Base-by-base conservation (phyloP, 169 alveolate species). In the Plasmodium relictum region DNA sequence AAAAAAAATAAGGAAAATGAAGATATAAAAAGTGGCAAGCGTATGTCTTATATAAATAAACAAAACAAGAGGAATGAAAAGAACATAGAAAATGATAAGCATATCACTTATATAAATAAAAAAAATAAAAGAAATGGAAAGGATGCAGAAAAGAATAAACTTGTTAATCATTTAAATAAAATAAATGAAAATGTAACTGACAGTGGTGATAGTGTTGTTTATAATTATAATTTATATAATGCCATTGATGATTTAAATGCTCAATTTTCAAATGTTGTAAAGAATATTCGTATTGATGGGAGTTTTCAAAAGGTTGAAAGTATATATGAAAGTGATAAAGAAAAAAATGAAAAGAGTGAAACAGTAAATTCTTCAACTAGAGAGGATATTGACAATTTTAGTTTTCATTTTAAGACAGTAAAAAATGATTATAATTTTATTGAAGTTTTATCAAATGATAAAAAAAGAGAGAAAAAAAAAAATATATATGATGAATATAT, bases 201-300 rank as follows among this genome's bases (percentile, higher is more conserved):
- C 12, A 78, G 89, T 42, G 89, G 61, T 4, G 89, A 78, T 24
- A 78, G 89, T 2, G 89, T 78, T n/a, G 89, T 78, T 6, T 78
- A 78, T 62, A 78, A 78, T 44, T 78, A 78, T 52, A 78, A 78
- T 22, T 16, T 78, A 26, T 78, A 63, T 48, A 66, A 50, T 44
- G 89, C 89, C 9, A 65, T 78, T 4, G 26, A 78, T 58, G 76
- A 78, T 44, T 24, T 78, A 45, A 65, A 78, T 22, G 76, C 63
- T 6, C 76, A 78, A n/a, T 78, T 78, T 78, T 78, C 89, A 37
- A 62, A 56, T 48, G 78, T 78, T 7, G 89, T 78, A 12, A 78
- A 78, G 31, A 78, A 66, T n/a, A 78, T 78, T 14, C 62, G 65
- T 5, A 10, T 62, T 24, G 76, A 65, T 39, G n/a, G 65, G 48